Base-by-base conservation (phyloP, 2,329 filamentous ascomycete genomes). In the Cladosporium sp. region DNA sequence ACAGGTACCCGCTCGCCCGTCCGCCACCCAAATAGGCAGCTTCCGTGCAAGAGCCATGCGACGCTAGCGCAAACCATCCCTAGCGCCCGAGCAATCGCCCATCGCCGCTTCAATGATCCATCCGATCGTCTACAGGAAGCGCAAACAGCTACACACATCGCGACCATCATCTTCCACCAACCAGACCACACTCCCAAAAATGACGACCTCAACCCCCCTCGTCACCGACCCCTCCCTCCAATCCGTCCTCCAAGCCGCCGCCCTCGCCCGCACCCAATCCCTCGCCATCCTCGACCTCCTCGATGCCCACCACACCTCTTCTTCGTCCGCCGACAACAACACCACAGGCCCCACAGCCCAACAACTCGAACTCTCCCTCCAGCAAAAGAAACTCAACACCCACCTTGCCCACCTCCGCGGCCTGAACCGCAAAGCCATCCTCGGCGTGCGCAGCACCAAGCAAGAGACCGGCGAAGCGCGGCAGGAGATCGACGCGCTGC, bases 401-500 rank as follows among this genome's bases (percentile, higher is more conserved):
- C 89, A 92, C 72, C 85, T 97, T 11, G 88, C 91, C 0, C 89
- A 91, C 70, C 84, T 97, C 21, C 91, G 94, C 64, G 91, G 91
- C 14, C 83, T 95, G 30, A 94, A 97, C 76, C 89, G 95, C 30
- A 86, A 90, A 69, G 92, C 93, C 11, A 88, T 93, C 70, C 85
- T 97, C 71, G 85, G 88, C 32, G 91, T 93, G 32, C 88, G 95
- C 70, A 88, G 92, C 71, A 97, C 93, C 16, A 98, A 98, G 77
- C 84, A 90, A 62, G 83, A 88, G 71, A 98, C 95, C 0, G 90
- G 92, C 32, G 92, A 97, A 77, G 91, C 91, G 58, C 88, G 93
- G 58, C 91, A 94, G 73, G 92, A 97, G 79, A 92, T 98, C 69
- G 95, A 99, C 76, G 88, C 89, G 58, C 83, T 99, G 67, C 93